phyloP scores from a whole-genome alignment of 2,329 filamentous ascomycete genomes.

The Calonectria crousiana region DNA sequence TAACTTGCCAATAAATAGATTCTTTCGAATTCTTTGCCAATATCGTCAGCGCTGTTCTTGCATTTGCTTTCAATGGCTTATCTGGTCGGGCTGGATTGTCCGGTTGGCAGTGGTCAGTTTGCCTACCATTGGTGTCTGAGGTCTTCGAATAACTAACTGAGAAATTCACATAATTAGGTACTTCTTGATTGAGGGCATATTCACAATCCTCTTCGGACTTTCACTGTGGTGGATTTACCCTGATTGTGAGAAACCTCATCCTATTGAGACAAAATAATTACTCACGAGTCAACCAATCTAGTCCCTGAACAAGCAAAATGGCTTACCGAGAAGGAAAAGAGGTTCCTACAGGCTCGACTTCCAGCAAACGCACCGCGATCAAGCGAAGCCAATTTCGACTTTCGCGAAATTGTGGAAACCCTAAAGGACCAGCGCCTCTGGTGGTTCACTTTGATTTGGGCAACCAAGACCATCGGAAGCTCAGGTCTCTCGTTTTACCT shows the following conservation, averaged over 20 bases:
- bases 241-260: neutral
- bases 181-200: neutral
- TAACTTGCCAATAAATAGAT: neutral
- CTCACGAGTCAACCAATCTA: neutral
- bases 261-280: neutral
- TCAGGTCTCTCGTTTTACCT: neutral
- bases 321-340: neutral
- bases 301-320: neutral
- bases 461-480: neutral
- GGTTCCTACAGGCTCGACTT: neutral
- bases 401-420: neutral
- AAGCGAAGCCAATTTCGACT: neutral
- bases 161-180: neutral
- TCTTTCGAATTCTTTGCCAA: slow-evolving; percentile 2
- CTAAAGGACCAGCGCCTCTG: neutral
- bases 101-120: neutral
- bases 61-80: neutral
- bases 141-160: neutral
- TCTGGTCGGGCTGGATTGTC: neutral
- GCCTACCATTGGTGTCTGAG: neutral
- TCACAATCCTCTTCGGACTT: neutral
- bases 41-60: neutral
- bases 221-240: neutral
- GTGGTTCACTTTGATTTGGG: neutral
- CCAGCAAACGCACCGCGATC: neutral